A percentile compares a stretch with the other conserved stretches of the same genome.
phyloP scores from a whole-genome alignment of 1,284 basidiomycete species.

The Pulchroboletus neoregius region DNA sequence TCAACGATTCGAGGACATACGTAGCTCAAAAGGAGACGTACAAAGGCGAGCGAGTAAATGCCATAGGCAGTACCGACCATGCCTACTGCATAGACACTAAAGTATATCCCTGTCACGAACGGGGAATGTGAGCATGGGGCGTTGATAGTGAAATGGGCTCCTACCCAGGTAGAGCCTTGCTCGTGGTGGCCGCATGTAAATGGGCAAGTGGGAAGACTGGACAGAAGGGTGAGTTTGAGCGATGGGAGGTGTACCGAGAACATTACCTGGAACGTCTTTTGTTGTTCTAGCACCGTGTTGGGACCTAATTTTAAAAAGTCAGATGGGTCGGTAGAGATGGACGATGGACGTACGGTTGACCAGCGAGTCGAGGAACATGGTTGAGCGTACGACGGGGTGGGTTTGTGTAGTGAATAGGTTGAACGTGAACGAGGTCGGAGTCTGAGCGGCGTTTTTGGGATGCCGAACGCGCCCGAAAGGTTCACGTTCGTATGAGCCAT shows the following conservation, averaged over 20 bases:
- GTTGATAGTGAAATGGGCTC: slow-evolving; percentile 1
- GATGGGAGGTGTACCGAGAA: neutral
- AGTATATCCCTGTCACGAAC: slow-evolving; percentile 47
- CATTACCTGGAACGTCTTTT: slow-evolving; percentile 61
- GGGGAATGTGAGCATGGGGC: neutral
- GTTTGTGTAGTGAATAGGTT: neutral
- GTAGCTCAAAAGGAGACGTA: slow-evolving; percentile 32
- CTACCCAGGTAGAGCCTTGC: slow-evolving; percentile 48
- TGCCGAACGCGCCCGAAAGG: slow-evolving; percentile 34
- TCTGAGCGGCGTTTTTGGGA: slow-evolving; percentile 21
- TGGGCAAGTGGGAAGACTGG: slow-evolving; percentile 38
- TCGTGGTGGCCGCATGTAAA: slow-evolving; percentile 46
- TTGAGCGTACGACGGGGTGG: neutral
- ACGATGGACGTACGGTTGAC: slow-evolving; percentile 41
- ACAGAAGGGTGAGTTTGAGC: slow-evolving; percentile 10
- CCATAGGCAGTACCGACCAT: slow-evolving; percentile 51
- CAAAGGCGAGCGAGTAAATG: slow-evolving; percentile 48
- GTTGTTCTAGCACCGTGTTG: slow-evolving; percentile 61
- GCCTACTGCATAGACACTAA: slow-evolving; percentile 49
- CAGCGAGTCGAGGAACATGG: slow-evolving; percentile 54
- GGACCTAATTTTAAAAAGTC: slow-evolving; percentile 38
- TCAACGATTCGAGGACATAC: neutral
- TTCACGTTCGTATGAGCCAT: slow-evolving; percentile 32
- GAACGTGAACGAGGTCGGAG: slow-evolving; percentile 25
- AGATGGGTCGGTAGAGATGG: neutral